phyloP scores from a whole-genome alignment of 1,139 yeast genomes.

The Yamadazyma epiphylla region DNA sequence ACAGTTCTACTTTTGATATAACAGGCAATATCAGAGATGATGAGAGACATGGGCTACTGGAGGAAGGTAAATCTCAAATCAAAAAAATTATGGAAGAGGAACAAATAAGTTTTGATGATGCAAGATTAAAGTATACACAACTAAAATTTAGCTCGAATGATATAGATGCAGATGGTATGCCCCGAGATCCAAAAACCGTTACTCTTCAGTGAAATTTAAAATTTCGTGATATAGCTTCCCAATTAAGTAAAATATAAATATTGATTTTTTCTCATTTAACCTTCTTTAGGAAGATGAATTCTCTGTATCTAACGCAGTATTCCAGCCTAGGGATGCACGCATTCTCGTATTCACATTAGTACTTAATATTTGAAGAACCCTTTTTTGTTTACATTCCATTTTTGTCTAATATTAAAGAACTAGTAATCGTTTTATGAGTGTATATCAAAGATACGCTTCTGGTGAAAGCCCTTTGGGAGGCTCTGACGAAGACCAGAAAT shows the following conservation, averaged over 20 bases:
- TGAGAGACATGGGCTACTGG: slow-evolving; percentile 58
- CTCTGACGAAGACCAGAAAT: background rate
- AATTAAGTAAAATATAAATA: slow-evolving; percentile 2
- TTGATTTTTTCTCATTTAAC: too few species aligned
- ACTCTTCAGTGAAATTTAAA: slow-evolving; percentile 18
- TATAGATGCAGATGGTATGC: slow-evolving; percentile 45
- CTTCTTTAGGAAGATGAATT: too few species aligned
- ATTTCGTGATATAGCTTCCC: background rate
- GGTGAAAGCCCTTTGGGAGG: slow-evolving; percentile 17
- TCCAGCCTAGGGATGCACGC: too few species aligned
- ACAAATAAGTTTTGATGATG: slow-evolving; percentile 61
- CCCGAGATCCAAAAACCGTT: slow-evolving; percentile 38
- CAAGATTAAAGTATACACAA: slow-evolving; percentile 53
- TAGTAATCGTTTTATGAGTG: slow-evolving; percentile 21
- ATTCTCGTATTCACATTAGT: too few species aligned
- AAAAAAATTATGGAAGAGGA: slow-evolving; percentile 49
- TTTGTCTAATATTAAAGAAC: background rate
- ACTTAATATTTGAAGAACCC: slow-evolving; percentile 2
- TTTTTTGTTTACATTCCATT: slow-evolving; percentile 1
- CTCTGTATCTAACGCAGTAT: too few species aligned
- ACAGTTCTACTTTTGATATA: slow-evolving; percentile 58
- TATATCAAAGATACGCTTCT: slow-evolving; percentile 37
- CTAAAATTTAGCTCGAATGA: slow-evolving; percentile 46
- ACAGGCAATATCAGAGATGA: slow-evolving; percentile 47
- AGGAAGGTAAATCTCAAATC: slow-evolving; percentile 48